Evolutionary conservation across 176 grass and related monocot genomes (phyloP).

Genomic region (Raddia guianensis): DNA sequence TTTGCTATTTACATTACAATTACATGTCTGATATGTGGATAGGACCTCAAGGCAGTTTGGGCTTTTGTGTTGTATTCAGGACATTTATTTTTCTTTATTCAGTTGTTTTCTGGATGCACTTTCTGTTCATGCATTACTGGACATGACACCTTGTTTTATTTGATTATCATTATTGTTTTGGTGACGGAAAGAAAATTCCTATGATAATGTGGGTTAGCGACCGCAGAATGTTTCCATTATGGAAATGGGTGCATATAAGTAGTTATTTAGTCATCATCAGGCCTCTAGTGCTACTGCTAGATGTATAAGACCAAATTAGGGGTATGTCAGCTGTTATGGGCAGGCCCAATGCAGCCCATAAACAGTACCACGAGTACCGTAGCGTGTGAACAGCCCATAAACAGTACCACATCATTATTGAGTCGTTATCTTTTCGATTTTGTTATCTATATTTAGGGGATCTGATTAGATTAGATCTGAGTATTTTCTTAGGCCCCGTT

Average conservation of each 20-base stretch:
- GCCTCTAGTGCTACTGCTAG: background rate
- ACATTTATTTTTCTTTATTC: background rate
- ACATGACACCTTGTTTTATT: slow-evolving; percentile 28
- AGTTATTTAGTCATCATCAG: background rate
- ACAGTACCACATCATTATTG: no score
- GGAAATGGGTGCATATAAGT: slow-evolving; percentile 16
- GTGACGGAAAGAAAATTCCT: background rate
- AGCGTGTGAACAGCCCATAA: no score
- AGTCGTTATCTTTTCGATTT: no score
- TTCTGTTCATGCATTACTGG: background rate
- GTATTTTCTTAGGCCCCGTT: no score
- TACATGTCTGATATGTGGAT: slow-evolving; percentile 7
- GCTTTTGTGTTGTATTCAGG: background rate
- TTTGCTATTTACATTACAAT: slow-evolving; percentile 23
- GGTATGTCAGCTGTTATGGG: background rate
- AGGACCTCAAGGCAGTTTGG: background rate
- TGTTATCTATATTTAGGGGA: no score
- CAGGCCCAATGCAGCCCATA: no score
- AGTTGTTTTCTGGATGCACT: background rate
- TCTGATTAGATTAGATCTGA: no score
- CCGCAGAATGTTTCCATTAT: background rate
- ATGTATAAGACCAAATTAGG: background rate
- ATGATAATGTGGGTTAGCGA: slow-evolving; percentile 25
- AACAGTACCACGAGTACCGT: no score
- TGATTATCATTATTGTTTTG: slow-evolving; percentile 9